Evolutionary conservation across 495 filamentous ascomycete species (phyloP), one percentile per base, ranked within the genome.

Genomic region (Annulohypoxylon maeteangense): DNA sequence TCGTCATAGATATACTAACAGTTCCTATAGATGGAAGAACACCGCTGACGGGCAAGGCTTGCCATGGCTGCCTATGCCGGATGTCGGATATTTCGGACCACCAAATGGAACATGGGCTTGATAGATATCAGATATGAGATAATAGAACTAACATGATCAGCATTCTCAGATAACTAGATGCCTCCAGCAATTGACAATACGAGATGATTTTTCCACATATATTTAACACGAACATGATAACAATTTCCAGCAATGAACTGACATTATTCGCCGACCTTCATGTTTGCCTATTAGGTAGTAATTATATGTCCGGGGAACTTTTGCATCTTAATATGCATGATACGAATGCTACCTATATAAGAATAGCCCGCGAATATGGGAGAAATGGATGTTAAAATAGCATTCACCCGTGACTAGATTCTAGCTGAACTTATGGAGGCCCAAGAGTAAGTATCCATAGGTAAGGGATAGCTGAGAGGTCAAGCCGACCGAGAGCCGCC

Each of bases 31-130:
- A 4, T 84, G 82, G 73, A 58, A 83, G 47, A 80, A 84, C 67
- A 84, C 81, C 6, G 81, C 80, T 0, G 83, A 85, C 68, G 82
- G 76, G 4, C 70, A 80, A 45, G 83, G 82, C 18, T 64, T 83
- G 40, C 63, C 83, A 3, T 85, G 76, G 67, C 73, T 79, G 47
- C 54, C 71, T n/a, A 78, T 84, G 75, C 82, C 82, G 14, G 76
- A 76, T 6, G 64, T 78, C 36, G 83, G 83, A 20, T 84, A 83
- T 50, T 84, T 85, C 59, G 82, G 83, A 36, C 80, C 78, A 38
- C 58, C 72, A 8, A 84, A 83, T 71, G 82, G 82, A 50, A 84
- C 82, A 0, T 83, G 80, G 81, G 12, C 67, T 29, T 74, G 44
- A 69, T 38, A 14, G 7, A 44, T 23, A 40, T 50, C 10, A 32